Evolutionary conservation across 306 rosid species (phyloP).

Genomic region (Cicer judaicum): DNA sequence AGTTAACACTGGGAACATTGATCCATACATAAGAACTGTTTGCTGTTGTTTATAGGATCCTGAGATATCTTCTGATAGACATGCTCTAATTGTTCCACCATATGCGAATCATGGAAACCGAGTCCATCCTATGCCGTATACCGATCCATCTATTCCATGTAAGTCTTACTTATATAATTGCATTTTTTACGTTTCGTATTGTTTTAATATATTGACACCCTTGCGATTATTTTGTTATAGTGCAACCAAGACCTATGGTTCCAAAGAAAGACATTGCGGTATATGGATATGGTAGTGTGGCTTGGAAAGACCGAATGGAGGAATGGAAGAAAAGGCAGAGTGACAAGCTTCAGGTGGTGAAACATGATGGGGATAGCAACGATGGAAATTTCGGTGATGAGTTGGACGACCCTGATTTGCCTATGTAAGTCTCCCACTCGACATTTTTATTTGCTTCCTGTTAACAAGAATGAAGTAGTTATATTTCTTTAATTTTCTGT

Average conservation of each 20-base stretch:
- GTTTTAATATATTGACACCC: slow-evolving; percentile 33
- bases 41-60: slow-evolving; percentile 61
- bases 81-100: slow-evolving; percentile 89
- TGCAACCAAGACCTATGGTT: slow-evolving; percentile 96
- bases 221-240: slow-evolving; percentile 47
- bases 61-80: slow-evolving; percentile 80
- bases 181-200: slow-evolving; percentile 17
- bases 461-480: not conserved
- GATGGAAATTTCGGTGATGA: slow-evolving; percentile 67
- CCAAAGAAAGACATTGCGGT: slow-evolving; percentile 93
- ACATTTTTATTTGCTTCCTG: no score
- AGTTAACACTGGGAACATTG: not conserved
- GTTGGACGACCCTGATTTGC: slow-evolving; percentile 77
- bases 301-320: slow-evolving; percentile 97
- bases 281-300: slow-evolving; percentile 97
- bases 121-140: slow-evolving; percentile 71
- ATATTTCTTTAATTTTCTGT: slow-evolving; percentile 23
- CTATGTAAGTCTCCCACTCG: slow-evolving; percentile 57
- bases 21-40: slow-evolving; percentile 9
- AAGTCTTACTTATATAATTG: slow-evolving; percentile 42
- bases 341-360: slow-evolving; percentile 91
- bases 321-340: slow-evolving; percentile 92
- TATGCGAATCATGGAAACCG: slow-evolving; percentile 69
- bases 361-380: slow-evolving; percentile 70
- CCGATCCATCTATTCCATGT: slow-evolving; percentile 74